phyloP scores from a whole-genome alignment of 495 filamentous ascomycete genomes.

The Tuber magnatum region DNA sequence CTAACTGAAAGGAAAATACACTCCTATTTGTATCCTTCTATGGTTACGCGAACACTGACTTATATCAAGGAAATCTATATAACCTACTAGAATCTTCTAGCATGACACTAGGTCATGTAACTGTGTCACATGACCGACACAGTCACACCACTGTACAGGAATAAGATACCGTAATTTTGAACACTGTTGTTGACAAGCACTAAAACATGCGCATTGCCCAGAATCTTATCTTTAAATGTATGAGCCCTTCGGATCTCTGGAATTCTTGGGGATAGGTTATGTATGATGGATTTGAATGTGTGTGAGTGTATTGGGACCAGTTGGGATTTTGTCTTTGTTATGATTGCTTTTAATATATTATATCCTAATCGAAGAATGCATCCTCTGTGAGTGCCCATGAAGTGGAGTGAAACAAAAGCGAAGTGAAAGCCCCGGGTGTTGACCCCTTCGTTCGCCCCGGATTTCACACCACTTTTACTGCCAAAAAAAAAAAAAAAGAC shows the following conservation, averaged over 20 bases:
- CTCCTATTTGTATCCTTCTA: too few species aligned
- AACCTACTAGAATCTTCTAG: too few species aligned
- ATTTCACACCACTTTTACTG: background rate
- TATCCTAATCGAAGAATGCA: background rate
- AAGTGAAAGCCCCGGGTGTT: background rate
- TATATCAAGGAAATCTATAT: too few species aligned
- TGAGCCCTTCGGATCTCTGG: background rate
- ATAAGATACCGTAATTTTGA: too few species aligned
- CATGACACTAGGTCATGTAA: too few species aligned
- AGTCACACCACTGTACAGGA: too few species aligned
- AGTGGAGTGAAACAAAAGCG: background rate
- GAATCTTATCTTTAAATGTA: background rate
- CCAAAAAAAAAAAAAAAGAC: too few species aligned
- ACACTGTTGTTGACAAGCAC: slow-evolving; percentile 48
- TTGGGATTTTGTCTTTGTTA: background rate
- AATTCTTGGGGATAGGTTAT: background rate
- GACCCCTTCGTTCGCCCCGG: background rate
- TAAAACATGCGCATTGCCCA: background rate
- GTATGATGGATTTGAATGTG: background rate
- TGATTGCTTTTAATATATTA: background rate
- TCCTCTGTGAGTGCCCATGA: too few species aligned
- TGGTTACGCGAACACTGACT: too few species aligned
- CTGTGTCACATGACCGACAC: too few species aligned
- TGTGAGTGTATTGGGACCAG: background rate
- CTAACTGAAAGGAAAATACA: too few species aligned